Evolutionary conservation across 2,329 filamentous ascomycete species (phyloP).

Genomic region (Botrytis pseudocinerea): DNA sequence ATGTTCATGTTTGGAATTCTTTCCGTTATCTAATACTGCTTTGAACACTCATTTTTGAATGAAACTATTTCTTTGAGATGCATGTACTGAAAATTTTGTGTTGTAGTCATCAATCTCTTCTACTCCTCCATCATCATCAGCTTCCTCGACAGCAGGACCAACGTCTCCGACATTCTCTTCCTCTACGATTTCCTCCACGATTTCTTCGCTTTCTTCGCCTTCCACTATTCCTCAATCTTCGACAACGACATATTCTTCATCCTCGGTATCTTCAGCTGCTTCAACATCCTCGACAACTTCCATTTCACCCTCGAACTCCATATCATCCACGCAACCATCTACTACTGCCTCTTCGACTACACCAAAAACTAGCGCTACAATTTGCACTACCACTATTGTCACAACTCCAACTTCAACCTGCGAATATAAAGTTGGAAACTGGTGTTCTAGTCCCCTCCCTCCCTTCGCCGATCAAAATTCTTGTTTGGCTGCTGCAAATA

Average conservation of each 20-base stretch:
- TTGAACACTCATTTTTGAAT: background rate
- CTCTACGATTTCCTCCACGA: slow-evolving; percentile 7
- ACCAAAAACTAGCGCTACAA: slow-evolving; percentile 29
- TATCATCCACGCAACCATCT: slow-evolving; percentile 19
- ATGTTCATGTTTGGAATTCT: accelerated
- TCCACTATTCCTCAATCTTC: slow-evolving; percentile 13
- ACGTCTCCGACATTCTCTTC: slow-evolving; percentile 16
- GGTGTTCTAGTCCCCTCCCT: slow-evolving; percentile 54
- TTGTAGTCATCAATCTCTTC: background rate
- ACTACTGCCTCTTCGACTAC: slow-evolving; percentile 28
- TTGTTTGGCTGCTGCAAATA: slow-evolving; percentile 46
- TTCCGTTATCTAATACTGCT: background rate
- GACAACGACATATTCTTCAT: slow-evolving; percentile 8
- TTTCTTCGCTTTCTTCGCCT: background rate
- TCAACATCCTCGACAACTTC: background rate
- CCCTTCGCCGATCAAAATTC: slow-evolving; percentile 47
- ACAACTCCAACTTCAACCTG: slow-evolving; percentile 48
- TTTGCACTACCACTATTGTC: slow-evolving; percentile 50
- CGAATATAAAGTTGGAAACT: slow-evolving; percentile 56
- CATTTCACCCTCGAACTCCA: background rate
- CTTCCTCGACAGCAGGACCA: background rate
- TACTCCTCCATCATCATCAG: background rate
- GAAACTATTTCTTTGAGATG: background rate
- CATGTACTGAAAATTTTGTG: background rate
- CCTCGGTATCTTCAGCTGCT: background rate